Conservation (phyloP, 2,329 filamentous ascomycete species). For the Clonostachys solani region DNA sequence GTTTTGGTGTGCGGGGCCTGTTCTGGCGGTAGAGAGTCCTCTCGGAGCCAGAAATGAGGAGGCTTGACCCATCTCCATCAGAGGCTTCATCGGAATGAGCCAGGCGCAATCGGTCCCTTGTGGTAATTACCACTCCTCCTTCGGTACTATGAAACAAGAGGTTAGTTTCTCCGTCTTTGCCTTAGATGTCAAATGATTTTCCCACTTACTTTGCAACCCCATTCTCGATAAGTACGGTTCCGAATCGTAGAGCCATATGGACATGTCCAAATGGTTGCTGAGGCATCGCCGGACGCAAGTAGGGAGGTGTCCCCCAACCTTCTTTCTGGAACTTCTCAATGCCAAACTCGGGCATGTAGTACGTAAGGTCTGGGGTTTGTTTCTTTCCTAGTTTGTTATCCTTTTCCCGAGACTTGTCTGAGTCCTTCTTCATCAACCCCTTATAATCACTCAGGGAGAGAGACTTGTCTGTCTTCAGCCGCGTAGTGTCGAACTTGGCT, state of each 20-base stretch:
- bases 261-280: constrained; percentile 29
- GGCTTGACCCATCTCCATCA: constrained; percentile 9
- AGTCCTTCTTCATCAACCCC: too few relatives aligned
- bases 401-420: background rate
- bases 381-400: constrained; percentile 3
- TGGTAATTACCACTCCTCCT: constrained; percentile 16
- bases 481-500: constrained; percentile 11
- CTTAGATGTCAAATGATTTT: too few relatives aligned
- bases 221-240: constrained; percentile 33
- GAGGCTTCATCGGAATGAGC: constrained; percentile 8
- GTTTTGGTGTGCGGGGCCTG: constrained; percentile 11
- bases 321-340: too few relatives aligned
- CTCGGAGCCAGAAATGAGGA: constrained; percentile 9
- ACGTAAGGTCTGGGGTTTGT: too few relatives aligned
- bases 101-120: constrained; percentile 10
- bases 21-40: background rate
- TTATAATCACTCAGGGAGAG: background rate
- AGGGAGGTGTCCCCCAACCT: constrained; percentile 12
- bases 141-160: constrained; percentile 8
- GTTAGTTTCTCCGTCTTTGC: background rate
- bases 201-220: constrained; percentile 25
- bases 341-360: too few relatives aligned
- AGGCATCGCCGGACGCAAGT: constrained; percentile 18
- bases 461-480: background rate
- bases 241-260: constrained; percentile 32